Percentiles rank a stretch among this genome's conserved stretches.
These are phyloP conservation scores for Cutaneotrichosporon sp. DNA, from an alignment of 1,284 basidiomycete genomes.

Conservation along the genomic window DNA sequence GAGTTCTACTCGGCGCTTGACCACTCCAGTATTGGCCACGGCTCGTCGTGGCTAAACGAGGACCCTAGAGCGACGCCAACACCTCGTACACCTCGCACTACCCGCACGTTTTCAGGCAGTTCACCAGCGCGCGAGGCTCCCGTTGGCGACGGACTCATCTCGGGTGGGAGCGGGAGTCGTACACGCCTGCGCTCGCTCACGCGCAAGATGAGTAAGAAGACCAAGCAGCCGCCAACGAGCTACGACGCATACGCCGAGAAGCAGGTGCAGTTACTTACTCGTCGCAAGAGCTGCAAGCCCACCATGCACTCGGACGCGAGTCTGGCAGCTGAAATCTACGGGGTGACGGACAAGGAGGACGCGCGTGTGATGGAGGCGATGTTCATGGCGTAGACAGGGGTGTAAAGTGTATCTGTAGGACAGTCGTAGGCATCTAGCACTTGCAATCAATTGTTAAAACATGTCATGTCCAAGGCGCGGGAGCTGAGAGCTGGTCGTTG, in stretches of 20 bases:
- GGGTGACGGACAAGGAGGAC: slow-evolving; percentile 42
- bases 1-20: slow-evolving; percentile 12
- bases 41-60: slow-evolving; percentile 12
- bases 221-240: slow-evolving; percentile 37
- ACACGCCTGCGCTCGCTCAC: slow-evolving; percentile 11
- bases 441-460: neutral
- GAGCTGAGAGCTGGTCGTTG: neutral
- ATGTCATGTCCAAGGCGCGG: neutral
- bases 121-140: slow-evolving; percentile 11
- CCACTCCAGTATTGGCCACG: slow-evolving; percentile 7
- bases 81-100: slow-evolving; percentile 2
- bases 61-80: slow-evolving; percentile 4
- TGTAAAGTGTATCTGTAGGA: neutral
- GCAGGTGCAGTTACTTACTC: slow-evolving; percentile 31
- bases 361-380: slow-evolving; percentile 44
- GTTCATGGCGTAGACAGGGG: slow-evolving; percentile 39
- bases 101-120: slow-evolving; percentile 8
- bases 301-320: slow-evolving; percentile 36
- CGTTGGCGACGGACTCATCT: slow-evolving; percentile 12
- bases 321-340: slow-evolving; percentile 35
- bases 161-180: neutral
- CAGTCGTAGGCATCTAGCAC: neutral
- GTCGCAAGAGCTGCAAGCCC: slow-evolving; percentile 35
- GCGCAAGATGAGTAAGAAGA: slow-evolving; percentile 24
- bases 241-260: slow-evolving; percentile 39